phyloP scores from a whole-genome alignment of 2,329 filamentous ascomycete species.

The Pezicula carpinea region DNA sequence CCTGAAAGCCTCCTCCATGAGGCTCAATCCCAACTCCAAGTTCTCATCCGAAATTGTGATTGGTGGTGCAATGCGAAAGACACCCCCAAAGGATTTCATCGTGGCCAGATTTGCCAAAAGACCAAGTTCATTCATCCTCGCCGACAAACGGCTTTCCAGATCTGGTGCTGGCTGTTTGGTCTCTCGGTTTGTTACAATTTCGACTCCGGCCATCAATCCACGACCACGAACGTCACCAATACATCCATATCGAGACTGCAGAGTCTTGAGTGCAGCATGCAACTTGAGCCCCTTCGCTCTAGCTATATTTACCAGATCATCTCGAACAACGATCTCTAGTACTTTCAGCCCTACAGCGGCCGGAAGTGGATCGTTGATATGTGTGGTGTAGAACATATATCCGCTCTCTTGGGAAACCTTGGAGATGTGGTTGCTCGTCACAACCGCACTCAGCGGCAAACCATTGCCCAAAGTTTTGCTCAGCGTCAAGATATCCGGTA shows the following conservation, averaged over 20 bases:
- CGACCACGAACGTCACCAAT: constrained; percentile 58
- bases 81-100: constrained; percentile 49
- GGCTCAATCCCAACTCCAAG: constrained; percentile 44
- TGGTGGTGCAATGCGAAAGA: constrained; percentile 56
- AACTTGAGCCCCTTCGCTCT: constrained; percentile 41
- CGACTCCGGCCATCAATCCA: constrained; percentile 53
- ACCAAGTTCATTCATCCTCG: constrained; percentile 45
- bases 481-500: constrained; percentile 55
- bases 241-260: constrained; percentile 51
- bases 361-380: constrained; percentile 57
- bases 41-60: constrained; percentile 50
- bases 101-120: constrained; percentile 53
- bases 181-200: constrained; percentile 47
- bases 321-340: constrained; percentile 54
- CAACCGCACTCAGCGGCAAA: constrained; percentile 52
- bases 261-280: constrained; percentile 34
- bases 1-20: constrained; percentile 52
- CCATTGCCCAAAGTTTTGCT: constrained; percentile 59
- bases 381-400: constrained; percentile 56
- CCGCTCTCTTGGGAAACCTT: constrained; percentile 40
- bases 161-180: constrained; percentile 44
- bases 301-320: constrained; percentile 46
- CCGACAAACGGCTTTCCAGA: constrained; percentile 42
- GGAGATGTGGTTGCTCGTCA: constrained; percentile 50
- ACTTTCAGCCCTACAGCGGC: constrained; percentile 58